Evolutionary conservation across 2,329 filamentous ascomycete genomes (phyloP).

Genomic region (Monosporascus sp.): DNA sequence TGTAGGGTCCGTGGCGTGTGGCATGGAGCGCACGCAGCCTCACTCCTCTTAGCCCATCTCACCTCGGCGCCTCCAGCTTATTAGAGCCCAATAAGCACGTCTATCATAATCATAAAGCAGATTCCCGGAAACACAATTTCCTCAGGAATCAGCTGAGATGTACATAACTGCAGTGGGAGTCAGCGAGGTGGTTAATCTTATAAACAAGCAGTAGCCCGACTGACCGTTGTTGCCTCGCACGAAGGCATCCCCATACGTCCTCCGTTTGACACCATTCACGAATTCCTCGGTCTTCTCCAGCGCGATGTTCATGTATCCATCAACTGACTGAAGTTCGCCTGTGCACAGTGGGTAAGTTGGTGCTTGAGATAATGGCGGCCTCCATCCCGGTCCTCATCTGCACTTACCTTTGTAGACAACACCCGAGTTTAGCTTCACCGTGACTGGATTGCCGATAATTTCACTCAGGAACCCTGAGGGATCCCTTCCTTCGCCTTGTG

Average conservation of each 20-base stretch:
- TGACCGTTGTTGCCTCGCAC: constrained; percentile 92
- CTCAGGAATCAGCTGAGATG: constrained; percentile 57
- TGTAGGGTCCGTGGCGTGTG: too few relatives aligned
- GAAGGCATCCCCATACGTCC: constrained; percentile 90
- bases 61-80: too few relatives aligned
- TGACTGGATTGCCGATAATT: constrained; percentile 90
- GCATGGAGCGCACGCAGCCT: too few relatives aligned
- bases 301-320: constrained; percentile 99
- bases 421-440: constrained; percentile 97
- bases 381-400: too few relatives aligned
- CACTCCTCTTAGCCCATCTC: not conserved
- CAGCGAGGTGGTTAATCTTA: constrained; percentile 6
- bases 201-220: constrained; percentile 11
- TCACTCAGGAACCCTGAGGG: constrained; percentile 89
- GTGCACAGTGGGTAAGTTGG: not conserved
- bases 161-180: constrained; percentile 54
- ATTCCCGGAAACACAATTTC: constrained; percentile 1
- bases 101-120: too few relatives aligned
- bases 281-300: constrained; percentile 93
- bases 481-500: constrained; percentile 72
- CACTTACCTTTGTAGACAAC: constrained; percentile 87
- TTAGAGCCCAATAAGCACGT: too few relatives aligned
- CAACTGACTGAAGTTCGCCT: constrained; percentile 95
- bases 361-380: not conserved
- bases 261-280: constrained; percentile 75